These are phyloP conservation scores for Colletotrichum truncatum DNA, from an alignment of 2,329 filamentous ascomycete genomes.

Conservation along the genomic window DNA sequence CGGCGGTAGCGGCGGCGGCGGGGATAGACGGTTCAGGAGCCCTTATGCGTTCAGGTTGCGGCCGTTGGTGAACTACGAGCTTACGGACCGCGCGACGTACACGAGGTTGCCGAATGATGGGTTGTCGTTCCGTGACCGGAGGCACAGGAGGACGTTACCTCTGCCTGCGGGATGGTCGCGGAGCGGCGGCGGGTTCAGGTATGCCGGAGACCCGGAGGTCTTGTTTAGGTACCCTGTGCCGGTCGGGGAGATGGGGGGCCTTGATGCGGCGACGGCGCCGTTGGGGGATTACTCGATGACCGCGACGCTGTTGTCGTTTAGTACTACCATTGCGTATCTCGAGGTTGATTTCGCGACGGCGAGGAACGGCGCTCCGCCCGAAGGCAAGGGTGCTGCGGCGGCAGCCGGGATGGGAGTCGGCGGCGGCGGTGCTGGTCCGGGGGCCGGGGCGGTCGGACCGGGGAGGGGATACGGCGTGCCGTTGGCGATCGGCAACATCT, in stretches of 20 bases:
- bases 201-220: constrained; percentile 49
- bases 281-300: constrained; percentile 12
- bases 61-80: constrained; percentile 47
- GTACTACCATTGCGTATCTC: constrained; percentile 48
- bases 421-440: neutral
- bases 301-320: constrained; percentile 46
- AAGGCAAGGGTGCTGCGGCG: constrained; percentile 36
- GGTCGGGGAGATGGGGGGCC: constrained; percentile 13
- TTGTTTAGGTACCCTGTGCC: constrained; percentile 54
- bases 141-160: constrained; percentile 37
- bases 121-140: constrained; percentile 48
- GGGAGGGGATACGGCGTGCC: constrained; percentile 35
- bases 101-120: constrained; percentile 48
- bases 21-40: constrained; percentile 45
- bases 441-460: neutral
- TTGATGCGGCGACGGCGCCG: neutral
- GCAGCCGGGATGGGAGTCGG: neutral
- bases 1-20: too few species aligned
- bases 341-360: constrained; percentile 48
- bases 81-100: constrained; percentile 48
- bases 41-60: constrained; percentile 49
- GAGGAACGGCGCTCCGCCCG: constrained; percentile 38
- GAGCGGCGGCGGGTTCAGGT: constrained; percentile 44
- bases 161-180: constrained; percentile 51
- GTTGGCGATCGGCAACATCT: constrained; percentile 54